Evolutionary conservation across 495 filamentous ascomycete species (phyloP), one percentile per base, ranked within the genome.

Genomic region (Letharia columbiana): DNA sequence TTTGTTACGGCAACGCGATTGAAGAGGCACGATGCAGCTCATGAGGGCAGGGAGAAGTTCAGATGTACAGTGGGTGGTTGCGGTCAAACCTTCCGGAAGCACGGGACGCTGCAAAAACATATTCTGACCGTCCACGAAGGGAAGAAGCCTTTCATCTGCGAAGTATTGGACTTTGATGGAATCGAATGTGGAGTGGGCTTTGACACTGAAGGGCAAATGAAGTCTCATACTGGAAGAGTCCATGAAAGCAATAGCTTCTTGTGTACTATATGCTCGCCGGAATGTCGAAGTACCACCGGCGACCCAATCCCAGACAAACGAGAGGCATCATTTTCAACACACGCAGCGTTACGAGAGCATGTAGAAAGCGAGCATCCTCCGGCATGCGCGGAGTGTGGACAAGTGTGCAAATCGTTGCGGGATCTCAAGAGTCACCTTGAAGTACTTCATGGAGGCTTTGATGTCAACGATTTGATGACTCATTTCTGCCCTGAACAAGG

Each of bases 81-180:
- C 73, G 79, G 83, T 44, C 83, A 88, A 74, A 84, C 83, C 18
- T 98, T 98, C 75, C 83, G 94, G 52, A 98, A 97, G 74, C 89
- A 92, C 71, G 84, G 88, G 62, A 96, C 91, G 3, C 82, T 98
- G 15, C 85, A 91, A 69, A 85, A 88, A 23, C 94, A 98, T 75
- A 86, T 97, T 60, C 81, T 84, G 31, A 79, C 81, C 0, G 83
- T 81, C 4, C 94, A 98, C 73, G 78, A 93, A 33, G 79, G 86
- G 9, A 37, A 56, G n/a, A 80, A 86, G 31, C 84, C 90, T 2
- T 95, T 84, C 67, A 77, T 80, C 4, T 97, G 92, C 74, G 74
- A 75, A 13, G 40, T 65, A 1, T 72, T 83, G 65, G 71, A 82
- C 49, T 82, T 89, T 69, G 75, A 77, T n/a, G 82, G 82, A 8